Conservation (phyloP, 106 monocot genomes). For the Dioscorea alata region DNA sequence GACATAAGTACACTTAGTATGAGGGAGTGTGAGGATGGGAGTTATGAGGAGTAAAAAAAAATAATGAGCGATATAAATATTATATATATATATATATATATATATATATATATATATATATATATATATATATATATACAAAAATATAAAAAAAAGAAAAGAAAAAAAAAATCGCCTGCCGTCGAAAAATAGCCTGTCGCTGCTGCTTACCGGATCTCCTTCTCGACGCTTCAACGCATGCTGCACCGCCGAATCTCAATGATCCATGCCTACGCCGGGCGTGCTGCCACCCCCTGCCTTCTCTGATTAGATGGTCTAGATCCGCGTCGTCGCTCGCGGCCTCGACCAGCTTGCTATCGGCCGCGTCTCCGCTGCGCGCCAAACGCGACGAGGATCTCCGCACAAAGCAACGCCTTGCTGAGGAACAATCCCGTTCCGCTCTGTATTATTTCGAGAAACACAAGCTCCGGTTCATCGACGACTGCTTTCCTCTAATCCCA, state of each 20-base stretch:
- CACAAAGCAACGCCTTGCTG: slow-evolving; percentile 59
- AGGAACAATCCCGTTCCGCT: slow-evolving; percentile 45
- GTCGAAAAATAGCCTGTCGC: no score
- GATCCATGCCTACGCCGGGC: slow-evolving; percentile 63
- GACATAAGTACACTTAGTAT: no score
- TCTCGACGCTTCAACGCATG: slow-evolving; percentile 67
- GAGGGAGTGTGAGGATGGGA: no score
- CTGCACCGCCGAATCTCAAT: slow-evolving; percentile 62
- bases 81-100: no score
- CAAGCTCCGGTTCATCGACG: slow-evolving; percentile 94
- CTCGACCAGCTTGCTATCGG: slow-evolving; percentile 96
- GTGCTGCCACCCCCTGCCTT: slow-evolving; percentile 65
- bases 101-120: no score
- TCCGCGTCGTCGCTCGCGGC: slow-evolving; percentile 76
- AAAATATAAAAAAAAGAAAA: no score
- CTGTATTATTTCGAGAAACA: slow-evolving; percentile 86
- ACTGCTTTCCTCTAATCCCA: slow-evolving; percentile 94
- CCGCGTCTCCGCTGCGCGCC: slow-evolving; percentile 77
- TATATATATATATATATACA: no score
- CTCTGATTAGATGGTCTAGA: slow-evolving; percentile 91
- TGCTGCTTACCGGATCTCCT: no score
- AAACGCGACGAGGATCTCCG: slow-evolving; percentile 92
- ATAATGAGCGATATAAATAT: no score
- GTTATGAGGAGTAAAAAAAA: no score
- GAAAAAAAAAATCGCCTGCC: no score